Percentiles rank a stretch among this genome's conserved stretches.
Conservation (phyloP, 139 green algal genomes). For the Chlorokybus atmophyticus region DNA sequence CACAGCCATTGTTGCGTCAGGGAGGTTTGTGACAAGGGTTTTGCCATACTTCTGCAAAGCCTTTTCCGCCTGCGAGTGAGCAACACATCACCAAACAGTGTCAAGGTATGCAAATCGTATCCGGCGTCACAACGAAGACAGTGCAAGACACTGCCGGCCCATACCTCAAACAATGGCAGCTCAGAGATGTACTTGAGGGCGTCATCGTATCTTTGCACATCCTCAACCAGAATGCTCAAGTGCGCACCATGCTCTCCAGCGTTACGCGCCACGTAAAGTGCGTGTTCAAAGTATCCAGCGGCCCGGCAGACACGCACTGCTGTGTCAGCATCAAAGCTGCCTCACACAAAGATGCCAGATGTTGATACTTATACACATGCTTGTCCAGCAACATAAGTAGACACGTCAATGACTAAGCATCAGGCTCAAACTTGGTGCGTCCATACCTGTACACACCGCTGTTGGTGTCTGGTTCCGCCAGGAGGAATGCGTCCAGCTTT, state of each 20-base stretch:
- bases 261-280: constrained; percentile 55
- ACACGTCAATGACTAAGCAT: too few species aligned
- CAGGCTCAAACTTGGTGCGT: too few species aligned
- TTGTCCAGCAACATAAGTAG: too few species aligned
- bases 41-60: constrained; percentile 63
- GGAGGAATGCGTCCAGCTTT: constrained; percentile 52
- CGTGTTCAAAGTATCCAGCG: constrained; percentile 77
- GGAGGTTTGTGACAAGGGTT: constrained; percentile 36
- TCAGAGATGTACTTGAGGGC: constrained; percentile 55
- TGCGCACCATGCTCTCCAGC: constrained; percentile 36
- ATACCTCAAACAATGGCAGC: constrained; percentile 16
- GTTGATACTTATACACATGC: too few species aligned
- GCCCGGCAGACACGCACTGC: constrained; percentile 64
- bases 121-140: too few species aligned
- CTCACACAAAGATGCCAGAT: too few species aligned
- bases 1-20: constrained; percentile 61
- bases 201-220: constrained; percentile 53
- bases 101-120: too few species aligned
- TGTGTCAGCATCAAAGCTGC: constrained; percentile 76
- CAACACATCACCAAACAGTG: too few species aligned
- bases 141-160: too few species aligned
- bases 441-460: neutral
- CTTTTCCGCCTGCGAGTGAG: constrained; percentile 23
- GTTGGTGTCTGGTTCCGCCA: constrained; percentile 1
- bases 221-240: constrained; percentile 79